Conservation (phyloP, 441 rosid genomes). For the Pelargonium fulgidum region DNA sequence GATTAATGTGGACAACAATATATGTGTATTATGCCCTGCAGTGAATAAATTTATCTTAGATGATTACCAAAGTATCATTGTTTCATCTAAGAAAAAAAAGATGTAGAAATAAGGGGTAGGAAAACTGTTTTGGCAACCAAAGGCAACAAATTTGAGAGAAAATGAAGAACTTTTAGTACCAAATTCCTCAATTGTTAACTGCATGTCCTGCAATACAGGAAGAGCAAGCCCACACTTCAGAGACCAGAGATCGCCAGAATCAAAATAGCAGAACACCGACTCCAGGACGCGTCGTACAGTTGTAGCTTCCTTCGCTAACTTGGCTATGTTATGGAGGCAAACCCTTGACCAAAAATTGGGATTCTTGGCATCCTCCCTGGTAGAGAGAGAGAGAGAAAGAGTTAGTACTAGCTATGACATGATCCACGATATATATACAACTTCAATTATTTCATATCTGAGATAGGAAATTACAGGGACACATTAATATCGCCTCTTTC, state of each 20-base stretch:
- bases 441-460: neutral
- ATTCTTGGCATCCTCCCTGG: conserved; percentile 61
- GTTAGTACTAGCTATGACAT: conserved; percentile 24
- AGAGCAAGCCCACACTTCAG: conserved; percentile 60
- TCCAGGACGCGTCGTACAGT: conserved; percentile 90
- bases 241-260: conserved; percentile 67
- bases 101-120: neutral
- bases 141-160: neutral
- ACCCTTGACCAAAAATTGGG: conserved; percentile 86
- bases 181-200: conserved; percentile 70
- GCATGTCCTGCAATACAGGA: conserved; percentile 69
- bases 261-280: conserved; percentile 76
- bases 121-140: neutral
- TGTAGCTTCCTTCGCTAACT: conserved; percentile 76
- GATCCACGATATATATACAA: neutral
- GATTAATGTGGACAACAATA: conserved; percentile 59
- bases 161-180: conserved; percentile 32
- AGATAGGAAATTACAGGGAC: conserved; percentile 47
- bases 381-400: conserved; percentile 6
- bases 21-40: conserved; percentile 70
- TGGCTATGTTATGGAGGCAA: conserved; percentile 73
- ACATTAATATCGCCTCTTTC: conserved; percentile 67
- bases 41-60: conserved; percentile 22
- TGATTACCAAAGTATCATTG: conserved; percentile 16
- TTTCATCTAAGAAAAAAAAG: conserved; percentile 15